Base-by-base conservation (phyloP, 2,329 filamentous ascomycete species). In the Ceratocystis alfenasii region DNA sequence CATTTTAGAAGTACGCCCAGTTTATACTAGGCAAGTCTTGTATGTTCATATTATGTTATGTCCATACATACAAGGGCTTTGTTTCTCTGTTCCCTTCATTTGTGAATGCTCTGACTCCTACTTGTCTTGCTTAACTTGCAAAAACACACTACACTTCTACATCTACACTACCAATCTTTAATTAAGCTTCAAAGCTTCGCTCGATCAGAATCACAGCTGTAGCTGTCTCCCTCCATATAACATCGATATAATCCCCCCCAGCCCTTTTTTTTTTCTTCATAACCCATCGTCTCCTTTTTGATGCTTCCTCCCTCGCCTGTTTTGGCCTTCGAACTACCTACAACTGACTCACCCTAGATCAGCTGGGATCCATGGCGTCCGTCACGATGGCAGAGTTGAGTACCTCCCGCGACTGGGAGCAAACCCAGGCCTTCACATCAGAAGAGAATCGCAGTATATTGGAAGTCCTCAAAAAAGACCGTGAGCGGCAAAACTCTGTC, bases 371-470 rank as follows among this genome's bases (percentile, higher is more conserved):
- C 46, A 50, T 50, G 20, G 46, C 46, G 17, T 50, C 46, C n/a
- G 46, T 50, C 4, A 50, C 46, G 5, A 50, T 50, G 46, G 46
- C 46, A 6, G 46, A 50, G 46, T 6, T 22, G 10, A 50, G 46
- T 50, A 17, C 10, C n/a, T 50, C 46, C 46, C 22, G 6, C n/a
- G 46, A 50, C 6, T 50, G 46, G 46, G 46, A 50, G 46, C 20
- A 50, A 50, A 50, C 46, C 46, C 46, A 50, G n/a, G 46, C 46
- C 46, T 50, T 50, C 46, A 50, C 46, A 8, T 50, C 46, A 50
- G 46, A 50, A 22, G 46, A 50, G 7, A 50, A 50, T 12, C 46
- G n/a, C n/a, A 50, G 20, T 7, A 22, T 50, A 20, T 50, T 50
- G 10, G 46, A 50, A 22, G 46, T 50, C 22, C 46, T 50, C 46